Evolutionary conservation across 495 filamentous ascomycete genomes (phyloP).

Genomic region (Talaromyces ruber): DNA sequence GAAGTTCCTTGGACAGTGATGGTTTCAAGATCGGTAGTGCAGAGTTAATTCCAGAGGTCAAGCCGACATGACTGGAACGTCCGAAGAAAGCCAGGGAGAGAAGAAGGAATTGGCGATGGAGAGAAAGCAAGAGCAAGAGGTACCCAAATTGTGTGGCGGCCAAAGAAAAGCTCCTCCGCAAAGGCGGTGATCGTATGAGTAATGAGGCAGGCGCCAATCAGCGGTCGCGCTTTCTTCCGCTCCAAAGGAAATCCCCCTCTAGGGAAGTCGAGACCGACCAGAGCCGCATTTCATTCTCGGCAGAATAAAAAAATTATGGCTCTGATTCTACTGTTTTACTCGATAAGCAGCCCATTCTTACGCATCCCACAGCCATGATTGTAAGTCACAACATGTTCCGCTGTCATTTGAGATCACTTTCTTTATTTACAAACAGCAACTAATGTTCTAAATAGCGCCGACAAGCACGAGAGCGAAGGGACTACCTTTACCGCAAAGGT

Average conservation of each 20-base stretch:
- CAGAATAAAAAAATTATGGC: constrained; percentile 31
- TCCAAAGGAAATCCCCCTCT: constrained; percentile 21
- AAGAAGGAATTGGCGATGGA: background rate
- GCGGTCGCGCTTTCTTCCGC: constrained; percentile 12
- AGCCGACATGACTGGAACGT: background rate
- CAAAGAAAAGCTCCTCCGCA: constrained; percentile 23
- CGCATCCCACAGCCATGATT: constrained; percentile 26
- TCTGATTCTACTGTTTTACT: constrained; percentile 13
- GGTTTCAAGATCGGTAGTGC: background rate
- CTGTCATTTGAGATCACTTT: background rate
- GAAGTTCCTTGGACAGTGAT: background rate
- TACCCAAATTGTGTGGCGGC: constrained; percentile 6
- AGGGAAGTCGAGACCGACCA: constrained; percentile 22
- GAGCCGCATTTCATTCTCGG: constrained; percentile 18
- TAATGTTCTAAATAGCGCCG: constrained; percentile 34
- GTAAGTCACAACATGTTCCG: constrained; percentile 17
- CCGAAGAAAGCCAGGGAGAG: background rate
- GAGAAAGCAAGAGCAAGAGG: background rate
- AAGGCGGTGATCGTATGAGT: constrained; percentile 13
- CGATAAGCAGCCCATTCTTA: background rate
- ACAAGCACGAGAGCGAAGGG: constrained; percentile 79
- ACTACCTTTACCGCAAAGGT: constrained; percentile 80
- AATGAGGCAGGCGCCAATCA: constrained; percentile 1
- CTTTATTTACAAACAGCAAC: background rate
- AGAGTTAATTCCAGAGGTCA: background rate